These are phyloP conservation scores for Wickerhamomyces alni DNA, from an alignment of 805 yeast species.

Conservation along the genomic window DNA sequence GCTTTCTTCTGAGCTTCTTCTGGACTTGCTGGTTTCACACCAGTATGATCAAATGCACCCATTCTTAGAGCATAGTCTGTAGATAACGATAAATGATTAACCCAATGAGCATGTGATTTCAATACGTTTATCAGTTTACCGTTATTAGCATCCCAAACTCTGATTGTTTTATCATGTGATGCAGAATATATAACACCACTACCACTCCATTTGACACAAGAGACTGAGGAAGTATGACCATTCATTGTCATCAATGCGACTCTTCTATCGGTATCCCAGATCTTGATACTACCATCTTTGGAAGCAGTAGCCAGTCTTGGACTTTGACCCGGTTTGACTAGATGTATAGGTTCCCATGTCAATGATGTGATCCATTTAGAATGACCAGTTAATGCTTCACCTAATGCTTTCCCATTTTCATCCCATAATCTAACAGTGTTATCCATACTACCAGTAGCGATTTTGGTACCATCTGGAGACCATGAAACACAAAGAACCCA, in stretches of 20 bases:
- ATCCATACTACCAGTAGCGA: slow-evolving; percentile 97
- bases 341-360: slow-evolving; percentile 92
- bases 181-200: slow-evolving; percentile 76
- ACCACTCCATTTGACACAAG: slow-evolving; percentile 98
- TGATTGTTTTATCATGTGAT: slow-evolving; percentile 91
- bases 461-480: slow-evolving; percentile 85
- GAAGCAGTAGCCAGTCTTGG: slow-evolving; percentile 83
- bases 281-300: slow-evolving; percentile 81
- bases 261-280: slow-evolving; percentile 82
- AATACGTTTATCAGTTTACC: slow-evolving; percentile 78
- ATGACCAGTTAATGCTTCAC: slow-evolving; percentile 76
- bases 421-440: slow-evolving; percentile 87
- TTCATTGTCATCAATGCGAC: slow-evolving; percentile 63
- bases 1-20: slow-evolving; percentile 46
- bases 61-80: slow-evolving; percentile 84
- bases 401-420: slow-evolving; percentile 63
- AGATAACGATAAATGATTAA: slow-evolving; percentile 85
- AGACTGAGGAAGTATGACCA: slow-evolving; percentile 85
- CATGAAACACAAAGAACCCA: slow-evolving; percentile 93
- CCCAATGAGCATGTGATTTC: slow-evolving; percentile 96
- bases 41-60: slow-evolving; percentile 83
- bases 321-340: slow-evolving; percentile 55
- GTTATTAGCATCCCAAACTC: slow-evolving; percentile 78
- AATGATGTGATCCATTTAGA: slow-evolving; percentile 84
- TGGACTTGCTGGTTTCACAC: slow-evolving; percentile 35